Evolutionary conservation across 1,139 yeast species (phyloP), one percentile per base, ranked within the genome.

Genomic region (Debaryomyces robertsiae): DNA sequence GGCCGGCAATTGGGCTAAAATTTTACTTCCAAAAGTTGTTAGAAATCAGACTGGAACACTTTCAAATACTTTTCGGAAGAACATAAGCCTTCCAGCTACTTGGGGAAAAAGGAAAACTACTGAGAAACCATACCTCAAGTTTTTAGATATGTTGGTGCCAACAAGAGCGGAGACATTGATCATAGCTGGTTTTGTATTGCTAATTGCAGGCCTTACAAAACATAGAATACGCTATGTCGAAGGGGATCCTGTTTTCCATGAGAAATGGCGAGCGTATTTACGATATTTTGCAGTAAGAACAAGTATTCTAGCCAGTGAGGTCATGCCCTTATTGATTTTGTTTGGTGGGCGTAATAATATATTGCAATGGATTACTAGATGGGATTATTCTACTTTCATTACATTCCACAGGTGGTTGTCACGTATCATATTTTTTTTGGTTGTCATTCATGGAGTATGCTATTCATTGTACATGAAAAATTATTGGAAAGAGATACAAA

Each of bases 271-370:
- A 3, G 65, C 61, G 0, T 41, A 61, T 14, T 45, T 61, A 27
- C 51, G 73, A 22, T 79, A 67, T 53, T 57, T 70, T 44, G 81
- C 79, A 1, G 82, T 73, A 33, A 67, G 91, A 46, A 61, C 84
- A 0, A 85, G 88, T 23, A 69, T 81, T 24, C 55, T 83, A 30
- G 72, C 80, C 3, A 72, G 82, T 34, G 71, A 73, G 18, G 61
- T 77, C 45, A 54, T 77, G 51, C 86, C 85, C 0, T 50, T 81
- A 9, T 52, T 81, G 18, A 64, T 81, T 30, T 54, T 78, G 27
- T 72, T 82, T 62, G 85, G 82, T 0, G 85, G 87, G 4, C 65
- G 90, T 50, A 81, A 75, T 58, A 82, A 82, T 54, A 59, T 82
- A 39, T 55, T 82, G 28, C 73, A 77, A 45, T 66, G 71, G 63